Evolutionary conservation across 2,329 filamentous ascomycete species (phyloP).

Genomic region (Clonostachys solani): DNA sequence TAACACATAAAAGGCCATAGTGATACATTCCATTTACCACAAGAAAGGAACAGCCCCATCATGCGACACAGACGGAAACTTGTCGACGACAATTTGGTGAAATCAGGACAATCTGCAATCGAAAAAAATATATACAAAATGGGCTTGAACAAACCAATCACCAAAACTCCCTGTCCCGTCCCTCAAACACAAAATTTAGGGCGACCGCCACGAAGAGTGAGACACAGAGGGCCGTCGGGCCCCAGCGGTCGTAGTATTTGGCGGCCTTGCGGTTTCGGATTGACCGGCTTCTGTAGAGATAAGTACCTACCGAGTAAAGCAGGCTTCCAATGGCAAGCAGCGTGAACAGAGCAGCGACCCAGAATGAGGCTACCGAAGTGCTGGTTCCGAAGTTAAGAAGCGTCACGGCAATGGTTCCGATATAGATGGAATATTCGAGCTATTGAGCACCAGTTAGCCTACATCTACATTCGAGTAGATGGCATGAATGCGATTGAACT

Average conservation of each 20-base stretch:
- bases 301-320: constrained; percentile 79
- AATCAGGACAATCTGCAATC: background rate
- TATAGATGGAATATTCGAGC: constrained; percentile 95
- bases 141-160: constrained; percentile 15
- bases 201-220: constrained; percentile 70
- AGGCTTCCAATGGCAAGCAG: constrained; percentile 73
- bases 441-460: constrained; percentile 18
- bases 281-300: constrained; percentile 81
- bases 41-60: too few species aligned
- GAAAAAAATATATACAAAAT: background rate
- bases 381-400: constrained; percentile 74
- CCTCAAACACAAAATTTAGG: constrained; percentile 76
- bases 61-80: background rate
- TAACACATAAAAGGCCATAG: too few species aligned
- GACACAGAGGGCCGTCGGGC: constrained; percentile 72
- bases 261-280: constrained; percentile 83
- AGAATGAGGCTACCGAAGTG: constrained; percentile 54
- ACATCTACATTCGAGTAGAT: background rate
- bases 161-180: constrained; percentile 56
- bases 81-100: background rate
- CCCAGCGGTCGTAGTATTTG: constrained; percentile 86
- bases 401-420: constrained; percentile 81
- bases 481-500: constrained; percentile 20
- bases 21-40: too few species aligned
- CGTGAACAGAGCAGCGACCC: constrained; percentile 75